Base-by-base conservation (phyloP, 768 basidiomycete species). In the Daedaleopsis sinensis region DNA sequence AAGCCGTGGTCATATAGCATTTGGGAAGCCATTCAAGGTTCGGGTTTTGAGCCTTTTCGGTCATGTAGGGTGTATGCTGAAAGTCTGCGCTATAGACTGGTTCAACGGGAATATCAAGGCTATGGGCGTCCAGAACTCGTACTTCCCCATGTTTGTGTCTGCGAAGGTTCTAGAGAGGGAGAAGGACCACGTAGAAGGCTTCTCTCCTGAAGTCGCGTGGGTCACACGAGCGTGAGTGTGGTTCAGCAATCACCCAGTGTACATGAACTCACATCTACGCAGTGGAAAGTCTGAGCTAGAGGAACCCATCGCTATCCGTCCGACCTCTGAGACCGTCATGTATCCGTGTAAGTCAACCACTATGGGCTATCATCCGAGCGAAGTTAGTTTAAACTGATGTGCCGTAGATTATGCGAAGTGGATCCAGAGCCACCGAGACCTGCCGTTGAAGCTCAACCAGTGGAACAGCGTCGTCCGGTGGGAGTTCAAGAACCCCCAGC, bases 171-270 rank as follows among this genome's bases (percentile, higher is more conserved):
- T 99, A 58, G 96, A 99, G 76, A 85, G 92, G 55, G 97, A 99
- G 76, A 98, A 98, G 79, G 88, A 98, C 69, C 97, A 99, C 73
- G 94, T 99, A 61, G 97, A 98, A 74, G 97, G 97, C 2, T 99
- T 99, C 79, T 96, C 96, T 59, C 96, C 97, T 4, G 97, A 99
- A 76, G 97, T 99, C 37, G 97, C 97, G n/a, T 99, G 97, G 97
- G 97, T 99, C 58, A 99, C 97, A 24, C 83, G 85, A 76, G 96
- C 96, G 92, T 94, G 70, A 71, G 93, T 37, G 23, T n/a, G 59
- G 38, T 57, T 61, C 13, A 36, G 58, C 44, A 8, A 48, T 57
- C 21, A 18, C 10, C 47, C 7, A 21, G 24, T 32, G 27, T 7
- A 32, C 27, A 32, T 7, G 27, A 32, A 32, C 27, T 32, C 27